These are phyloP conservation scores for Lachnellula cervina DNA, from an alignment of 2,329 filamentous ascomycete species.

Conservation along the genomic window DNA sequence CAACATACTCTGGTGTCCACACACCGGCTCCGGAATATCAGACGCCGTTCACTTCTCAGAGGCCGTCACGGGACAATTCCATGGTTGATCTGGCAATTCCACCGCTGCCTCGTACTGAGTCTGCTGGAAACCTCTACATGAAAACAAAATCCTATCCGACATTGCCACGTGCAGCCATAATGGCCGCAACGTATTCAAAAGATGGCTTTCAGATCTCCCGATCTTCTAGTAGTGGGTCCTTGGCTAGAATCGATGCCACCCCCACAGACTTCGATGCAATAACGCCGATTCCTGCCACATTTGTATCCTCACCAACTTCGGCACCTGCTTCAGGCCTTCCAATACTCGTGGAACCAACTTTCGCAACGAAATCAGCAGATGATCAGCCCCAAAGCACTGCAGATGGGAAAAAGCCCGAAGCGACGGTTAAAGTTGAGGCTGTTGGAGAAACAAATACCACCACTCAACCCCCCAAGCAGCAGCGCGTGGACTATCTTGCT, in stretches of 20 bases:
- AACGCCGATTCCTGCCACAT: neutral
- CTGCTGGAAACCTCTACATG: neutral
- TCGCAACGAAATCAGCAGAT: too few relatives aligned
- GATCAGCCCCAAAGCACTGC: neutral
- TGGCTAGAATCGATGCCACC: neutral
- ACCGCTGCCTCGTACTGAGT: slow-evolving; percentile 1
- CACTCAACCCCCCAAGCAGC: slow-evolving; percentile 3
- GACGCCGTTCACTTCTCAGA: neutral
- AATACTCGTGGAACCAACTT: neutral
- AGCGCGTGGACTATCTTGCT: slow-evolving; percentile 42
- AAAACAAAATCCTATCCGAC: neutral
- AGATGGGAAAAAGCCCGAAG: neutral
- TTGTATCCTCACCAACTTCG: neutral
- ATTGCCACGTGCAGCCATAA: neutral
- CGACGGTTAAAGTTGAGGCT: neutral
- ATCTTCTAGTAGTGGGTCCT: neutral
- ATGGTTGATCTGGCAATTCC: neutral
- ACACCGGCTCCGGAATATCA: slow-evolving; percentile 8
- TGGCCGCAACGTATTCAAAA: neutral
- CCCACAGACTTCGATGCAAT: neutral
- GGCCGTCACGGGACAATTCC: slow-evolving; percentile 1
- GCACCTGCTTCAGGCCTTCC: neutral
- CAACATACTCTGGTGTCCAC: slow-evolving; percentile 1
- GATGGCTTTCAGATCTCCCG: slow-evolving; percentile 14
- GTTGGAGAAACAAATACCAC: neutral